phyloP scores from a whole-genome alignment of 306 rosid species.

The Delonix regia region DNA sequence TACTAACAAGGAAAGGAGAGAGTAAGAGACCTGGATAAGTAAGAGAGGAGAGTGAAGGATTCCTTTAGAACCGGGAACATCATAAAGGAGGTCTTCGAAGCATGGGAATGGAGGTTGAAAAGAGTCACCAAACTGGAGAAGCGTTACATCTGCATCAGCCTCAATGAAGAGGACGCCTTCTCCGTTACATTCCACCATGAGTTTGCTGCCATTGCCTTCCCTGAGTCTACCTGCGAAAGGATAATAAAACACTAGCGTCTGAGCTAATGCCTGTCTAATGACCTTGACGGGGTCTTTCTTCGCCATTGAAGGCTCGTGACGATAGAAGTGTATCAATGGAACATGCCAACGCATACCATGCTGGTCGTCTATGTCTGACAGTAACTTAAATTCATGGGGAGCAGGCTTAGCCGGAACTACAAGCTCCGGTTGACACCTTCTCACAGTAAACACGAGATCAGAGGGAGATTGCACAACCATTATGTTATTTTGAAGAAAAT shows the following conservation, averaged over 20 bases:
- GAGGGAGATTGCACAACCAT: neutral
- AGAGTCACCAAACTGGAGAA: neutral
- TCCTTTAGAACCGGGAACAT: neutral
- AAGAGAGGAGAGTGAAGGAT: neutral
- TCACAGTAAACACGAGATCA: neutral
- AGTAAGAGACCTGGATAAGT: no score
- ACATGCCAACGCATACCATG: neutral
- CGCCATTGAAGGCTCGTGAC: neutral
- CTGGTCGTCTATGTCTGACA: neutral
- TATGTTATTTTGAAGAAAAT: no score
- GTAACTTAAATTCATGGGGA: neutral
- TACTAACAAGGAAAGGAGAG: no score
- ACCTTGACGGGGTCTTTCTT: neutral
- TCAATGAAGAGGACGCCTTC: neutral
- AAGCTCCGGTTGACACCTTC: neutral
- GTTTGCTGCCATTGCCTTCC: neutral
- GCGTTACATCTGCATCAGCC: neutral
- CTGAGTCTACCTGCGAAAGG: neutral
- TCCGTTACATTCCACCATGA: neutral
- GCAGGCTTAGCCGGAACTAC: neutral
- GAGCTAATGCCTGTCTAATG: neutral
- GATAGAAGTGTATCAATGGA: neutral
- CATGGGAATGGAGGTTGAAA: neutral
- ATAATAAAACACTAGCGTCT: neutral
- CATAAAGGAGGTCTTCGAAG: neutral